These are phyloP conservation scores for Penicillium vulpinum DNA, from an alignment of 2,329 filamentous ascomycete species.

Conservation along the genomic window DNA sequence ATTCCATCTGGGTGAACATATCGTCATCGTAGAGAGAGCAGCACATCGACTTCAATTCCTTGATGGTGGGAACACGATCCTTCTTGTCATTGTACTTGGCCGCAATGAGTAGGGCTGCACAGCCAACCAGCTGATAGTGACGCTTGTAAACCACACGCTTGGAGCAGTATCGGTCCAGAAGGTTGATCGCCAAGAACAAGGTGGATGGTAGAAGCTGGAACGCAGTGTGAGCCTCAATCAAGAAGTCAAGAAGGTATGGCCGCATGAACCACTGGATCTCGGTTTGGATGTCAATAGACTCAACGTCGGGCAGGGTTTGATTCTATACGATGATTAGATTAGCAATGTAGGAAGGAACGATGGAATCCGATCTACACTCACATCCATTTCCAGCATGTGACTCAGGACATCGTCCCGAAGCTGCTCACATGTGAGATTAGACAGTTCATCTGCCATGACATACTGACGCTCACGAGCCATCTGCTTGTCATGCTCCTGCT, in stretches of 20 bases:
- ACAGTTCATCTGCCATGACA: conserved; percentile 85
- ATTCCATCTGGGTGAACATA: conserved; percentile 99
- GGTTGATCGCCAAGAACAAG: conserved; percentile 92
- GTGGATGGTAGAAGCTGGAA: conserved; percentile 94
- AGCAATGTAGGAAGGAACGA: neutral
- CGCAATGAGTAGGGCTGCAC: conserved; percentile 90
- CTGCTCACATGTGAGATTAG: conserved; percentile 78
- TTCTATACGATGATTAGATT: conserved; percentile 50
- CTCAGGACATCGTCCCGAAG: conserved; percentile 92
- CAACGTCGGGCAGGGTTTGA: conserved; percentile 91
- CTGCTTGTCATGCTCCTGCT: conserved; percentile 74
- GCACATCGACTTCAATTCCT: conserved; percentile 98
- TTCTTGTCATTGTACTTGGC: conserved; percentile 99
- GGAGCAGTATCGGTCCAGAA: conserved; percentile 96
- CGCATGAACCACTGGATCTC: conserved; percentile 99
- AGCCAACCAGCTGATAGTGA: conserved; percentile 97
- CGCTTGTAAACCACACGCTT: conserved; percentile 98
- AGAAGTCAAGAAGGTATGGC: conserved; percentile 95
- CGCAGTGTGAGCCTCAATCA: conserved; percentile 93
- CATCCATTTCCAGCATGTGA: conserved; percentile 95
- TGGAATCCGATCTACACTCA: conserved; percentile 33
- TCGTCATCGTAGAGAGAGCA: conserved; percentile 97
- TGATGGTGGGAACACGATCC: conserved; percentile 94
- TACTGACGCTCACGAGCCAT: conserved; percentile 81
- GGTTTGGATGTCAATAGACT: conserved; percentile 97